These are phyloP conservation scores for Diutina rugosa DNA, from an alignment of 1,139 yeast genomes.

Conservation along the genomic window DNA sequence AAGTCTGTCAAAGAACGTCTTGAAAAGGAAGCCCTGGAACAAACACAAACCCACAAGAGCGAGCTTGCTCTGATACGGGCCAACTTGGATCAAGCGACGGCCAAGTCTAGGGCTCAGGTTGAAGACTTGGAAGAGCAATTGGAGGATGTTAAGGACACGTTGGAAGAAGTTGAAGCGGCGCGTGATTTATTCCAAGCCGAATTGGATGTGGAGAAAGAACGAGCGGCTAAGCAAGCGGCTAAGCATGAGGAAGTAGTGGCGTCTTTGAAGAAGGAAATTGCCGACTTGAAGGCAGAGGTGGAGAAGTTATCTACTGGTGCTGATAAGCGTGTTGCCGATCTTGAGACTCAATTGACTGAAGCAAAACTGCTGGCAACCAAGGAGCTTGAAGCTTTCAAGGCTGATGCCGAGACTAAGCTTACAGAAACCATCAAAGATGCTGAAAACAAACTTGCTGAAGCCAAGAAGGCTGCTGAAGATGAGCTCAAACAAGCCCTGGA, in stretches of 20 bases:
- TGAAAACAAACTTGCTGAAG: slow-evolving; percentile 3
- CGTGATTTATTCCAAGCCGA: not conserved
- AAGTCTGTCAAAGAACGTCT: slow-evolving; percentile 8
- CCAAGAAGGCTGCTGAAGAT: not conserved
- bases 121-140: slow-evolving; percentile 4
- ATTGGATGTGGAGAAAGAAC: slow-evolving; percentile 1
- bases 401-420: slow-evolving; percentile 3
- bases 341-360: not conserved
- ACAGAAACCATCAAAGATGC: not conserved
- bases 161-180: not conserved
- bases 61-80: slow-evolving; percentile 5
- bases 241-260: slow-evolving; percentile 6
- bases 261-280: slow-evolving; percentile 9
- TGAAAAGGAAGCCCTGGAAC: not conserved
- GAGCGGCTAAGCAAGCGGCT: slow-evolving; percentile 8
- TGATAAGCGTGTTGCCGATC: not conserved
- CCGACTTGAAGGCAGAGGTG: slow-evolving; percentile 6
- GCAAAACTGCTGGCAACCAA: not conserved
- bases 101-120: not conserved
- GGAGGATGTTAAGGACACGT: slow-evolving; percentile 2
- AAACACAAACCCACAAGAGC: slow-evolving; percentile 3
- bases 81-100: slow-evolving; percentile 4
- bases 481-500: not conserved
- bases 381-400: slow-evolving; percentile 3
- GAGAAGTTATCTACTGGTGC: slow-evolving; percentile 4